A percentile compares a stretch with the other conserved stretches of the same genome.
These are phyloP conservation scores for Penicillium verrucosum DNA, from an alignment of 2,329 filamentous ascomycete genomes.

Conservation along the genomic window DNA sequence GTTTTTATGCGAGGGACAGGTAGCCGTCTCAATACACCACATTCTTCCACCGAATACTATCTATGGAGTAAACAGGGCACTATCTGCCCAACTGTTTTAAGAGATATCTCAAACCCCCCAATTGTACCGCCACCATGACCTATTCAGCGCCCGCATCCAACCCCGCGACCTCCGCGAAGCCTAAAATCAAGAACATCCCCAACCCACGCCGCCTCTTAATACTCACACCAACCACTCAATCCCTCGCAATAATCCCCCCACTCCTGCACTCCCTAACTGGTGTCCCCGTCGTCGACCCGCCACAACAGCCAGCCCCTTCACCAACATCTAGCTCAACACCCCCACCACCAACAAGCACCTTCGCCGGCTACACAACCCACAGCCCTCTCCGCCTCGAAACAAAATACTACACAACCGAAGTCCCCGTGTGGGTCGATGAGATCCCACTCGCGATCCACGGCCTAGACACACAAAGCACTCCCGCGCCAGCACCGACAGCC, in stretches of 20 bases:
- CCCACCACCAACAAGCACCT: constrained; percentile 28
- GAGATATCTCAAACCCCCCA: no score
- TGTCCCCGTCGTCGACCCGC: constrained; percentile 24
- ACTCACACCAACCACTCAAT: constrained; percentile 38
- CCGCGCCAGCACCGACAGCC: constrained; percentile 13
- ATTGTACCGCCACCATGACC: constrained; percentile 10
- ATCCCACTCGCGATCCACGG: constrained; percentile 28
- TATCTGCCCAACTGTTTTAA: not conserved
- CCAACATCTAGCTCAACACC: not conserved
- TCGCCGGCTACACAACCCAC: constrained; percentile 48
- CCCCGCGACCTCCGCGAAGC: constrained; percentile 5
- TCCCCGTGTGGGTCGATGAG: constrained; percentile 49
- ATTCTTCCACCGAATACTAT: not conserved
- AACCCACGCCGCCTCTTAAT: constrained; percentile 44
- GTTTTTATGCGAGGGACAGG: constrained; percentile 19
- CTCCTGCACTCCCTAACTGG: constrained; percentile 40
- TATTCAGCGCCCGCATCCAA: constrained; percentile 6
- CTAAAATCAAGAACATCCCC: constrained; percentile 27
- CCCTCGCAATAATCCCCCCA: constrained; percentile 35
- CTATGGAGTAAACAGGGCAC: not conserved
- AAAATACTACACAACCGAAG: constrained; percentile 45
- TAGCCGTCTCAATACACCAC: not conserved
- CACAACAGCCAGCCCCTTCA: constrained; percentile 15
- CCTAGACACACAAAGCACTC: not conserved
- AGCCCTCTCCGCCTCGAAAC: constrained; percentile 41